Base-by-base conservation (phyloP, 352 stramenopile species). In the Peronosclerospora sorghi region DNA sequence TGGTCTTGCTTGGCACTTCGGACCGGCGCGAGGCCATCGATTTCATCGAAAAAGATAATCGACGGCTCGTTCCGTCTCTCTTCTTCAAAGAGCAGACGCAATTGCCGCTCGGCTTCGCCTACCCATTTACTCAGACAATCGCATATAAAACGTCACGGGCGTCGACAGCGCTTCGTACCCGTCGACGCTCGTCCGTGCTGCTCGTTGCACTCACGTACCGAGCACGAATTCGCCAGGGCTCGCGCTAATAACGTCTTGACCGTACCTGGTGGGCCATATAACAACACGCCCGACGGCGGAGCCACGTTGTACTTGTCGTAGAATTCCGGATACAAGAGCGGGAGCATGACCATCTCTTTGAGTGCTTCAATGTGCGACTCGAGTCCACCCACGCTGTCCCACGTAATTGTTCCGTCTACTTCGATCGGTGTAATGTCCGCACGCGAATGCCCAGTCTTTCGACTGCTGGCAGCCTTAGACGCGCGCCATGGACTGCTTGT, bases 41-140 rank as follows among this genome's bases (percentile, higher is more conserved):
- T 96, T 41, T 97, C 89, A 45, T 97, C 89, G 35, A 97, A 96
- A 56, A 97, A 97, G 41, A 97, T 96, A 41, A 97, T 96, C 1
- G 87, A 94, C 1, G 88, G 87, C 59, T 96, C 58, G 32, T 93
- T 89, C 5, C 72, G 71, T 34, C 83, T 89, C 2, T 78, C 81
- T 52, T 96, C 83, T 54, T 95, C 87, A 51, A 97, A 97, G 1
- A 97, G 57, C 14, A 96, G 46, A 1, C 88, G 74, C 21, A 97
- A 56, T 51, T 96, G 83, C 84, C n/a, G 68, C 53, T 97, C 88
- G 4, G 83, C 85, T 67, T 97, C 88, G 13, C 88, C 88, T 20
- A 96, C 85, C 85, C 85, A 97, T 48, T 95, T 96, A 95, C n/a
- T n/a, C n/a, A n/a, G 35, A 32, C 83, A 95, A 51, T 96, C 85